A percentile compares a stretch with the other conserved stretches of the same genome.
phyloP scores from a whole-genome alignment of 345 rosid species.

The Carallia brachiata region DNA sequence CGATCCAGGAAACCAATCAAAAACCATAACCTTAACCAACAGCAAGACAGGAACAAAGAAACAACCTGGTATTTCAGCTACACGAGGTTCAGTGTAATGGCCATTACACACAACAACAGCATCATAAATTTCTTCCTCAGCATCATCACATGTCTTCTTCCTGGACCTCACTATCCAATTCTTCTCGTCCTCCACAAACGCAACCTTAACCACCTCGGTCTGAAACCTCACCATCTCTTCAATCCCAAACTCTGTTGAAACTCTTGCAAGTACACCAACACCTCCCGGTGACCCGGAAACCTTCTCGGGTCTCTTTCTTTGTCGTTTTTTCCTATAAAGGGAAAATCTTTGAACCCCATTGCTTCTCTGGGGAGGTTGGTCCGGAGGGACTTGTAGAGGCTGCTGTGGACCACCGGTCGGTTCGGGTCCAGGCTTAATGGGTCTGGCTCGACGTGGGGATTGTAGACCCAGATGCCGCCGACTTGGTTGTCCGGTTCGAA shows the following conservation, averaged over 20 bases:
- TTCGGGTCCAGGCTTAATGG: constrained; percentile 59
- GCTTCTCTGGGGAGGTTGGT: constrained; percentile 83
- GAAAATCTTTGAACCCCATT: constrained; percentile 80
- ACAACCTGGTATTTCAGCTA: constrained; percentile 64
- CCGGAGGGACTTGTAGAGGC: constrained; percentile 79
- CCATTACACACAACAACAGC: constrained; percentile 78
- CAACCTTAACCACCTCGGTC: constrained; percentile 50
- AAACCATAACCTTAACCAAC: too few species aligned
- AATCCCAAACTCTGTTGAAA: constrained; percentile 56
- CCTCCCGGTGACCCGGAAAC: constrained; percentile 74
- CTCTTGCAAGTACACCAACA: constrained; percentile 54
- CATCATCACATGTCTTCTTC: constrained; percentile 16
- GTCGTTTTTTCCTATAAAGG: constrained; percentile 40
- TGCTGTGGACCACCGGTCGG: constrained; percentile 55
- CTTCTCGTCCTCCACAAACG: constrained; percentile 24
- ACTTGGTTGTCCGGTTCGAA: constrained; percentile 60
- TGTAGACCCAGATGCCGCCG: constrained; percentile 86
- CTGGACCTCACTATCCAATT: constrained; percentile 62
- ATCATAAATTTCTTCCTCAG: constrained; percentile 48
- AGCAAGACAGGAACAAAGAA: background rate
- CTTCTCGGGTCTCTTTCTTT: constrained; percentile 57
- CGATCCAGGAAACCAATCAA: too few species aligned
- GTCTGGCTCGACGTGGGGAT: constrained; percentile 54
- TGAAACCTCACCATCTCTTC: constrained; percentile 64
- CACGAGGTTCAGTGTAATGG: constrained; percentile 63